Evolutionary conservation across 2,329 filamentous ascomycete species (phyloP), one percentile per base, ranked within the genome.

Genomic region (Colletotrichum chlorophyti): DNA sequence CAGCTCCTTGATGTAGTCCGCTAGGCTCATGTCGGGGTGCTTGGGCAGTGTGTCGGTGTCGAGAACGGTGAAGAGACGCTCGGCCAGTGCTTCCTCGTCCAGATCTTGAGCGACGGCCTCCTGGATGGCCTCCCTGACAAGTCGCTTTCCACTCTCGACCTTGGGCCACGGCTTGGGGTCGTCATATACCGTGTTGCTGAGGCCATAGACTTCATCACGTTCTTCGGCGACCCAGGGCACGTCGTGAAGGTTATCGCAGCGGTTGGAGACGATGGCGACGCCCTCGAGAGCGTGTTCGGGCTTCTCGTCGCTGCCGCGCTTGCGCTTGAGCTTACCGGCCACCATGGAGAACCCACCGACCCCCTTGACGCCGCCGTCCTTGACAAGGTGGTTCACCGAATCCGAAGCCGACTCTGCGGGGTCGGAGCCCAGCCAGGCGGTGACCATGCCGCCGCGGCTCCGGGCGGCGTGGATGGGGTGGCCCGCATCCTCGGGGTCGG

Each of bases 261-360:
- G 80, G 67, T 89, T 89, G 43, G 83, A 87, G 46, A 89, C 77
- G 49, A 89, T 83, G 7, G 83, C 85, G 10, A 89, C 72, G 0
- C 80, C 81, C 58, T 83, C 75, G 19, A 80, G 67, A 8, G 51
- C 60, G 29, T 26, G 50, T 60, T 52, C 21, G 38, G 60, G 27
- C 31, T 27, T 26, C 34, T 43, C 46, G 7, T 55, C 23, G 49
- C 12, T 60, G 51, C 41, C 58, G 55, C 54, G 58, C 47, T 59
- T 58, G 40, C 75, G 77, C 42, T 70, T 72, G 64, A 90, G 73
- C 65, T 85, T 87, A 8, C 84, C 85, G 61, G 85, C 88, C n/a
- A 88, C 76, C 66, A 90, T 79, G 21, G 84, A 87, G 68, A 89
- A 89, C 0, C 87, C 86, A 6, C 87, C 87, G 14, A 89, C 83